A percentile compares a stretch with the other conserved stretches of the same genome.
Conservation (phyloP, 768 basidiomycete species). For the Wakefieldia striispora region DNA sequence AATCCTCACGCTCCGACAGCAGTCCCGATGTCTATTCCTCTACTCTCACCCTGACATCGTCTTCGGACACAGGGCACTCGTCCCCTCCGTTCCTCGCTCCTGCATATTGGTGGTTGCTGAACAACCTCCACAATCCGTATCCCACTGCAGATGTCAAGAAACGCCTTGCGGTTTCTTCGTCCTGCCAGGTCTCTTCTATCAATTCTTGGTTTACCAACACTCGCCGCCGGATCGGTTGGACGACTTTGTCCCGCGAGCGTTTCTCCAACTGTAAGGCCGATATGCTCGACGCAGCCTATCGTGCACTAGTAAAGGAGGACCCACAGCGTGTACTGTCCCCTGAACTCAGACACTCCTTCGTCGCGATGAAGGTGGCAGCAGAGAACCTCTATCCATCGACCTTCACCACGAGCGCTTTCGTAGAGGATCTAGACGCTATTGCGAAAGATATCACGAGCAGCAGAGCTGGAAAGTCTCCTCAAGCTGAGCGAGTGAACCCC, state of each 20-base stretch:
- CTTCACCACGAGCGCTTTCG: constrained; percentile 27
- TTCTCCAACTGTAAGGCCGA: constrained; percentile 24
- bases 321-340: not conserved
- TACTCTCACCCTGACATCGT: no score
- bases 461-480: no score
- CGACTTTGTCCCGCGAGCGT: constrained; percentile 29
- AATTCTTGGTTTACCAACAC: constrained; percentile 47
- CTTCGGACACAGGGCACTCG: no score
- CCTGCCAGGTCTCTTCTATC: constrained; percentile 30
- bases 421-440: constrained; percentile 26
- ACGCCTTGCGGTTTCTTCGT: constrained; percentile 25
- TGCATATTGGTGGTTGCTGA: constrained; percentile 42
- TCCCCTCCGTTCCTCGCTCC: constrained; percentile 4
- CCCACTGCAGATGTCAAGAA: constrained; percentile 33
- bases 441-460: constrained; percentile 23
- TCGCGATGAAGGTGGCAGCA: constrained; percentile 27
- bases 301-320: constrained; percentile 20
- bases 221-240: constrained; percentile 53
- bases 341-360: constrained; percentile 21
- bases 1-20: no score
- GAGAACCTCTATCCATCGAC: constrained; percentile 29
- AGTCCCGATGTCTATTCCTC: not conserved
- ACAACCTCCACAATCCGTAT: constrained; percentile 51
- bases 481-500: no score
- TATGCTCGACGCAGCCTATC: constrained; percentile 25